Conservation (phyloP, 1,284 basidiomycete genomes). For the Megacollybia platyphylla region DNA sequence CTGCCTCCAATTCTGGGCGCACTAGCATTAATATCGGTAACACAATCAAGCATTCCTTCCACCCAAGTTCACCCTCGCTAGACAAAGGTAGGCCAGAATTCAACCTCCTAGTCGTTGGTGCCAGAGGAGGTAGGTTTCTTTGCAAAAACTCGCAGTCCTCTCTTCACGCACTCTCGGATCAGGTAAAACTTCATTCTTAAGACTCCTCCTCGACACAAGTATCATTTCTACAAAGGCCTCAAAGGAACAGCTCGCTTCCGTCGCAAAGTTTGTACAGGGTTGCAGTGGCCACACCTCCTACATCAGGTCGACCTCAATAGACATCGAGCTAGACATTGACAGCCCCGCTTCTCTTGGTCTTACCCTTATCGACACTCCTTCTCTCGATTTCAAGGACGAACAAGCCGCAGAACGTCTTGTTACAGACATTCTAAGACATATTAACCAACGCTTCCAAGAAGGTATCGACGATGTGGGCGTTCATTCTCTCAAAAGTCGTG, state of each 20-base stretch:
- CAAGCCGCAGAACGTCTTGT: conserved; percentile 41
- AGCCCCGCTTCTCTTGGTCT: conserved; percentile 36
- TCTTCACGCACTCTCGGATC: conserved; percentile 25
- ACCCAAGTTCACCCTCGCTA: conserved; percentile 11
- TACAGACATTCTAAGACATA: conserved; percentile 49
- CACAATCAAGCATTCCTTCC: conserved; percentile 16
- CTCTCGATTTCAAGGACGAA: conserved; percentile 57
- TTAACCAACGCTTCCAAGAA: conserved; percentile 55
- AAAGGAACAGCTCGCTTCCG: conserved; percentile 58
- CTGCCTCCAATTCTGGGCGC: conserved; percentile 5
- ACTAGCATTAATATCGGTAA: conserved; percentile 11
- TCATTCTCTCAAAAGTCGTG: conserved; percentile 7
- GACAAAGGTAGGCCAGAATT: conserved; percentile 29
- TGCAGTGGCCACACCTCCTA: conserved; percentile 53
- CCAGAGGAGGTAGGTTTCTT: conserved; percentile 29
- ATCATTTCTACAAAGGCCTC: conserved; percentile 41
- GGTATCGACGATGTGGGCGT: conserved; percentile 57
- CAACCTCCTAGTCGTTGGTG: conserved; percentile 66
- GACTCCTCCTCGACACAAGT: conserved; percentile 65
- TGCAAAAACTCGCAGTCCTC: conserved; percentile 6
- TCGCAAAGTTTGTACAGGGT: conserved; percentile 68
- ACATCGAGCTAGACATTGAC: conserved; percentile 46
- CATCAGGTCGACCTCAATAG: conserved; percentile 53
- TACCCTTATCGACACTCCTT: conserved; percentile 68
- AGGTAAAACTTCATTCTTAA: conserved; percentile 74